Percentiles rank a stretch among this genome's conserved stretches.
phyloP scores from a whole-genome alignment of 208 protist species.

The Trypanosomatidae sp. region DNA sequence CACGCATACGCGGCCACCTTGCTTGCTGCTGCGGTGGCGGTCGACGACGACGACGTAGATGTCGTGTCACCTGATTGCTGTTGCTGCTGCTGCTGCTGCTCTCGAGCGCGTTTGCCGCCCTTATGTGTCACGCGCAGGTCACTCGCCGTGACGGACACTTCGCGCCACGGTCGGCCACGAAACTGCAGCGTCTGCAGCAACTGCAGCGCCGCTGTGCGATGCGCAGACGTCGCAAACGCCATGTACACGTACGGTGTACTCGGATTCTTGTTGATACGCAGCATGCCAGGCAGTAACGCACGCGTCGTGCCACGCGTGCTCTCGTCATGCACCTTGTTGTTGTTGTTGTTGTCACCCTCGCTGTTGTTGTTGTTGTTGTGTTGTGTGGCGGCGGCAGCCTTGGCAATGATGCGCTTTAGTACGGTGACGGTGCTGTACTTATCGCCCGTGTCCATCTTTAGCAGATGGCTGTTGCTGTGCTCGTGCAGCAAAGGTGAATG shows the following conservation, averaged over 20 bases:
- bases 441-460: constrained; percentile 85
- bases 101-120: constrained; percentile 48
- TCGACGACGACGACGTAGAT: no score
- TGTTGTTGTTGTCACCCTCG: not conserved
- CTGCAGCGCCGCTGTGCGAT: constrained; percentile 20
- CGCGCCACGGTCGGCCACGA: constrained; percentile 42
- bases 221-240: constrained; percentile 54
- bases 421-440: constrained; percentile 56
- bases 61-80: no score
- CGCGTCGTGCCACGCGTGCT: constrained; percentile 3
- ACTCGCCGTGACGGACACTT: constrained; percentile 25
- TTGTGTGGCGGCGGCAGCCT: constrained; percentile 18
- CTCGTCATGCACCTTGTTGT: not conserved
- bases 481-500: constrained; percentile 17
- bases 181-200: constrained; percentile 27
- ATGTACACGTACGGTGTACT: constrained; percentile 56
- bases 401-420: constrained; percentile 66
- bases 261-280: constrained; percentile 83
- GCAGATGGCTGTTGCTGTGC: constrained; percentile 77
- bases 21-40: constrained; percentile 5
- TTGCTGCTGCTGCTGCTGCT: constrained; percentile 1
- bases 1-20: constrained; percentile 68
- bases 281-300: constrained; percentile 53
- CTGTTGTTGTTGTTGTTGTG: not conserved
- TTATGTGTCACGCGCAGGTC: constrained; percentile 75